phyloP scores from a whole-genome alignment of 2,329 filamentous ascomycete species.

The Verticillium tricorpus region DNA sequence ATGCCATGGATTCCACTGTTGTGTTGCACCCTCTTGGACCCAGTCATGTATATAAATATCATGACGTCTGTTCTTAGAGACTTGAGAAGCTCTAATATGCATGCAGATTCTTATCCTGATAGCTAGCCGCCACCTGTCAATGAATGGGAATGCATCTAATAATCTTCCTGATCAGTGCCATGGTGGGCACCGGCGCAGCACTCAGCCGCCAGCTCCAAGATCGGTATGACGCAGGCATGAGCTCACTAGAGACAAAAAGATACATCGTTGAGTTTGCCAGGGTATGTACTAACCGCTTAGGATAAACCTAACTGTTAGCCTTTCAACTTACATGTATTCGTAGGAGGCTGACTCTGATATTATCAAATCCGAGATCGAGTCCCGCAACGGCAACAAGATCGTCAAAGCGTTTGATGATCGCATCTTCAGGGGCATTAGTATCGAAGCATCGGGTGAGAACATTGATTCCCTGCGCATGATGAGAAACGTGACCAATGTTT shows the following conservation, averaged over 20 bases:
- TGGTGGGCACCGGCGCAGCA: background rate
- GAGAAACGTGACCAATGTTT: constrained; percentile 5
- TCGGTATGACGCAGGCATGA: background rate
- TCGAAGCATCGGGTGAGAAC: constrained; percentile 3
- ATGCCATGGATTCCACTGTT: too few relatives aligned
- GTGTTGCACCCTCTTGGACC: too few relatives aligned
- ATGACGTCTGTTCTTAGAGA: too few relatives aligned
- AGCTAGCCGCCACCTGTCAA: too few relatives aligned
- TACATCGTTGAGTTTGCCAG: constrained; percentile 10
- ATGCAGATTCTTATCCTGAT: too few relatives aligned
- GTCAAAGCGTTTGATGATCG: constrained; percentile 7
- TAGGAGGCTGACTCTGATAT: constrained; percentile 3
- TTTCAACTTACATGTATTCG: background rate
- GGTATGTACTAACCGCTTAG: background rate
- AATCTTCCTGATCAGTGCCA: too few relatives aligned
- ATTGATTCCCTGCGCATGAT: constrained; percentile 1
- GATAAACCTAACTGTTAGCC: too few relatives aligned
- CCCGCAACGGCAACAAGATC: constrained; percentile 1
- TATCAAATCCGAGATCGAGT: background rate
- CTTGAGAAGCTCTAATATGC: too few relatives aligned
- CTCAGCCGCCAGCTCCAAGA: background rate
- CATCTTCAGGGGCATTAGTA: constrained; percentile 10
- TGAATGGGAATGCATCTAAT: too few relatives aligned
- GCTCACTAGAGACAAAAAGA: background rate
- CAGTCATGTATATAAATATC: too few relatives aligned